These are phyloP conservation scores for Pythium vanterpoolii DNA, from an alignment of 352 stramenopile genomes.

Conservation along the genomic window DNA sequence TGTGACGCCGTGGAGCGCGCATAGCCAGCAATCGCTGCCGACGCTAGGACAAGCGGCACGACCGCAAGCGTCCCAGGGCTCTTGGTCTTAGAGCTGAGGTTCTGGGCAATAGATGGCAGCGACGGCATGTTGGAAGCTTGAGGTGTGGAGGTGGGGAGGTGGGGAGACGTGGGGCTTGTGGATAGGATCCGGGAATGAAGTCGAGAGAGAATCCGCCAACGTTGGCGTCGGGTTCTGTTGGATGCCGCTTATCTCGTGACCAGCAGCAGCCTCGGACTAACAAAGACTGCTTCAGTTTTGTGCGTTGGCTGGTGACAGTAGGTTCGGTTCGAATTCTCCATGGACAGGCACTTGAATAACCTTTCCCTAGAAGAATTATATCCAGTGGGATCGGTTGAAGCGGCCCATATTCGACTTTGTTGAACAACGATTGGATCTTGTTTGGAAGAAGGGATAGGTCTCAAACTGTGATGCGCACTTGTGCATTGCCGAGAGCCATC, in stretches of 20 bases:
- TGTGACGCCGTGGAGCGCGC: constrained; percentile 45
- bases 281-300: constrained; percentile 21
- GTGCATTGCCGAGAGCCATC: too few species aligned
- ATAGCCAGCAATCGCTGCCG: constrained; percentile 60
- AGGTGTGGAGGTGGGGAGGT: background rate
- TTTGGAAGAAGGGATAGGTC: constrained; percentile 13
- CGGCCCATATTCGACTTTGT: constrained; percentile 7
- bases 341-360: background rate
- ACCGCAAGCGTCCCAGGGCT: constrained; percentile 40
- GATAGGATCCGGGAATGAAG: constrained; percentile 16
- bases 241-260: too few species aligned
- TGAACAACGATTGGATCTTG: constrained; percentile 13
- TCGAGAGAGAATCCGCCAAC: background rate
- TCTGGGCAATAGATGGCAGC: constrained; percentile 19
- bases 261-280: too few species aligned
- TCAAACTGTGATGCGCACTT: constrained; percentile 7
- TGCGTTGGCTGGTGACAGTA: too few species aligned
- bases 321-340: constrained; percentile 9
- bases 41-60: constrained; percentile 59
- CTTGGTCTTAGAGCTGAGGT: constrained; percentile 24
- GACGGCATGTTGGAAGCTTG: constrained; percentile 20
- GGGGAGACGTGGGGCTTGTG: background rate
- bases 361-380: background rate
- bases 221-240: background rate
- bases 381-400: constrained; percentile 3